Conservation (phyloP, 176 grass and related monocot species). For the Lolium perenne region DNA sequence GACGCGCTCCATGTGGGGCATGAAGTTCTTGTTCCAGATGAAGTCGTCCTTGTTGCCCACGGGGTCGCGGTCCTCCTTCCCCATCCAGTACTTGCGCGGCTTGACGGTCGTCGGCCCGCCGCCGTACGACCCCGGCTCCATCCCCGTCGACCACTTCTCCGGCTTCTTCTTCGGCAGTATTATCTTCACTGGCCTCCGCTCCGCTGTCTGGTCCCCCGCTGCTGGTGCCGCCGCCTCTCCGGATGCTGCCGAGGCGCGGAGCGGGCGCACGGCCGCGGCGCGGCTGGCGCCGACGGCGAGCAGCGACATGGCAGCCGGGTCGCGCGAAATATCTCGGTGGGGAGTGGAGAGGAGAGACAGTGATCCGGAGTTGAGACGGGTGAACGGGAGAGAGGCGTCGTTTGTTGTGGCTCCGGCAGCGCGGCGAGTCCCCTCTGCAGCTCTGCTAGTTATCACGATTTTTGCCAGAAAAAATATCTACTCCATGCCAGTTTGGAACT, state of each 20-base stretch:
- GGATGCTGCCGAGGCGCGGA: constrained; percentile 46
- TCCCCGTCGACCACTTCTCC: constrained; percentile 90
- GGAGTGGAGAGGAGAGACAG: background rate
- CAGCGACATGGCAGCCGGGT: constrained; percentile 47
- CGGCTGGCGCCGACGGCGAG: constrained; percentile 50
- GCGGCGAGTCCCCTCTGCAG: background rate
- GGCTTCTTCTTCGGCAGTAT: constrained; percentile 90
- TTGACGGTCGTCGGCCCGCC: constrained; percentile 72
- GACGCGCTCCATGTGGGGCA: constrained; percentile 73
- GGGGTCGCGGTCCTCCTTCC: constrained; percentile 84
- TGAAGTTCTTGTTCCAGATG: constrained; percentile 99
- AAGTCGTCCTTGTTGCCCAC: constrained; percentile 84
- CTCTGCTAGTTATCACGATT: background rate
- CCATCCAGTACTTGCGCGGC: constrained; percentile 92
- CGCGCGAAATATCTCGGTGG: constrained; percentile 46
- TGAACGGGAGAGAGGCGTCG: constrained; percentile 38
- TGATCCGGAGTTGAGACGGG: constrained; percentile 37
- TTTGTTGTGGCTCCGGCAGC: constrained; percentile 19
- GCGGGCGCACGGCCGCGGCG: constrained; percentile 26
- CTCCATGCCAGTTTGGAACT: background rate
- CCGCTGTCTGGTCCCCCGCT: constrained; percentile 4
- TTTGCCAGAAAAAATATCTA: constrained; percentile 15
- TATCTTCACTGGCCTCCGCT: constrained; percentile 63
- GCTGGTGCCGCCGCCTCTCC: constrained; percentile 36
- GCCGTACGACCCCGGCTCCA: constrained; percentile 83